Base-by-base conservation (phyloP, 2,329 filamentous ascomycete genomes). In the Hypoxylon sp. region DNA sequence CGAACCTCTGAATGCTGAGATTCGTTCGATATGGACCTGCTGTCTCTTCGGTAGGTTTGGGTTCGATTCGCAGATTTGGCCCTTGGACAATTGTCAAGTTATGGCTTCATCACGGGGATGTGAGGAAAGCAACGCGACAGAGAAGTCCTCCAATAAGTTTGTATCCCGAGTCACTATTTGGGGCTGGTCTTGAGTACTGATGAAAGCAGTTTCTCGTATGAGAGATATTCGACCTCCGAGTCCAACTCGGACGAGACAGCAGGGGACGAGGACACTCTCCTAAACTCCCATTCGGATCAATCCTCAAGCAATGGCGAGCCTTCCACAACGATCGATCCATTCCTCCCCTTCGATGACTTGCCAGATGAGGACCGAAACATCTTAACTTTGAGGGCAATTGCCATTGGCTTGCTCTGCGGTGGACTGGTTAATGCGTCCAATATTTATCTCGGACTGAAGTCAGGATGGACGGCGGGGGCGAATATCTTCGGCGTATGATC, bases 361-460 rank as follows among this genome's bases (percentile, higher is more conserved):
- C 36, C 36, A 11, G 36, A 40, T 4, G 44, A 48, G 14, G 22
- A 48, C 24, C 24, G 44, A 16, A 48, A 56, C 18, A 56, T 56
- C 24, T 18, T 56, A 4, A 56, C 53, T 14, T 28, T 46, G 14
- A 45, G 55, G 11, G 55, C 55, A 4, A 36, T 58, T n/a, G 4
- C 50, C 6, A 16, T 58, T 5, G 55, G 45, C 11, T 28, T 33
- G 16, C 32, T 58, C 16, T 51, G 55, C 16, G 55, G 55, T 26
- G 46, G 22, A 5, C 36, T 58, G 1, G 55, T 58, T 12, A 58
- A 58, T 24, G 55, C 55, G 4, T 40, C 55, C 8, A 58, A 58
- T 28, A 51, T 58, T 3, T 58, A 58, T 20, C 20, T 58, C n/a
- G 55, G 45, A 6, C 24, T 58, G 20, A 58, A 48, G 14, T 26